Conservation (phyloP, 129 eudicot species). For the sunflower (Helianthus annuus) region DNA sequence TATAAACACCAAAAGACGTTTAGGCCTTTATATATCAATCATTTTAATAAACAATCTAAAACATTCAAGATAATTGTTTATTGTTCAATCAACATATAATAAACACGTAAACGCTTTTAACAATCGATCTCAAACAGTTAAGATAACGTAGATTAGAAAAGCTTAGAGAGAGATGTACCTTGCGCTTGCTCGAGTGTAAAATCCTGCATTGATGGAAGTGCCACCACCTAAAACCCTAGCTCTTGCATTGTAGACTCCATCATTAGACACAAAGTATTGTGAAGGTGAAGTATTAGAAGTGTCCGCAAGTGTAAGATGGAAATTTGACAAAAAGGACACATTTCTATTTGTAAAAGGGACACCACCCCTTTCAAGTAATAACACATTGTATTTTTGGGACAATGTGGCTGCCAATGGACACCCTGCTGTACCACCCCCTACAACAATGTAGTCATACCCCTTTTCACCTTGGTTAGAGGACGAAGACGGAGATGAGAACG, state of each 20-base stretch:
- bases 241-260: conserved; percentile 87
- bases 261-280: conserved; percentile 84
- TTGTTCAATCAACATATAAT: background rate
- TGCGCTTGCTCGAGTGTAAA: conserved; percentile 87
- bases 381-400: conserved; percentile 67
- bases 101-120: background rate
- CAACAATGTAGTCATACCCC: conserved; percentile 77
- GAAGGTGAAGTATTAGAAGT: conserved; percentile 70
- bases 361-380: conserved; percentile 88
- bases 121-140: background rate
- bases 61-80: background rate
- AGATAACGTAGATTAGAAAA: background rate
- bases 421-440: conserved; percentile 99
- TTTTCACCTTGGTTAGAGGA: conserved; percentile 24
- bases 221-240: conserved; percentile 96
- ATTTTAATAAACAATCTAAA: background rate
- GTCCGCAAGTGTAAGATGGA: conserved; percentile 84
- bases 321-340: conserved; percentile 71
- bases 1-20: too few species aligned
- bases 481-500: conserved; percentile 48
- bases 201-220: conserved; percentile 89
- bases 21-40: too few species aligned
- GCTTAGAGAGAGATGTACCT: conserved; percentile 53
- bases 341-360: conserved; percentile 78
- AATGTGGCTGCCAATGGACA: conserved; percentile 96